Conservation (phyloP, 495 filamentous ascomycete genomes). For the Penicillium ochrochloron region DNA sequence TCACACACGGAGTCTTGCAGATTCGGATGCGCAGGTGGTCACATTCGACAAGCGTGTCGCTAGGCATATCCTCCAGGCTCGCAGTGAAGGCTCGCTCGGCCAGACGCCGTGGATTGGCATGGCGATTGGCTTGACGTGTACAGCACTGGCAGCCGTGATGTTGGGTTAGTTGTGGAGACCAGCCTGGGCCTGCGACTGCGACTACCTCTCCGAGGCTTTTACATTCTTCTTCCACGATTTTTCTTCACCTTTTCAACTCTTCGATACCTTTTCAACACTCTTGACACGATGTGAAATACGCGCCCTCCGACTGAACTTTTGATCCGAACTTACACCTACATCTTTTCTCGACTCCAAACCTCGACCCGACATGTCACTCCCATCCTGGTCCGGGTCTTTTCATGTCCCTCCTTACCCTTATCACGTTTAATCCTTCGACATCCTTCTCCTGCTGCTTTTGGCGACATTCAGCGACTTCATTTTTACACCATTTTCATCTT, state of each 20-base stretch:
- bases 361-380: background rate
- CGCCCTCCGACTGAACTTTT: slow-evolving; percentile 19
- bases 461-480: slow-evolving; percentile 23
- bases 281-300: slow-evolving; percentile 31
- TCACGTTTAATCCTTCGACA: slow-evolving; percentile 12
- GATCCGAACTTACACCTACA: background rate
- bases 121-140: slow-evolving; percentile 52
- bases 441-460: slow-evolving; percentile 16
- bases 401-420: background rate
- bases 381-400: background rate
- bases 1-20: slow-evolving; percentile 16
- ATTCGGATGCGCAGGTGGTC: background rate
- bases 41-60: slow-evolving; percentile 12
- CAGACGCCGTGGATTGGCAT: slow-evolving; percentile 56
- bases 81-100: slow-evolving; percentile 51
- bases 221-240: slow-evolving; percentile 16
- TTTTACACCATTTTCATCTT: slow-evolving; percentile 14
- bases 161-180: slow-evolving; percentile 33
- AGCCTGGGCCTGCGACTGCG: background rate
- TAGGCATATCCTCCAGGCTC: slow-evolving; percentile 36
- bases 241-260: slow-evolving; percentile 18
- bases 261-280: slow-evolving; percentile 17
- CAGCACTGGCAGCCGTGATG: slow-evolving; percentile 51
- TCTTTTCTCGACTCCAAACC: background rate
- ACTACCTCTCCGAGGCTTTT: background rate